phyloP scores from a whole-genome alignment of 345 rosid species.

The Pistacia atlantica region DNA sequence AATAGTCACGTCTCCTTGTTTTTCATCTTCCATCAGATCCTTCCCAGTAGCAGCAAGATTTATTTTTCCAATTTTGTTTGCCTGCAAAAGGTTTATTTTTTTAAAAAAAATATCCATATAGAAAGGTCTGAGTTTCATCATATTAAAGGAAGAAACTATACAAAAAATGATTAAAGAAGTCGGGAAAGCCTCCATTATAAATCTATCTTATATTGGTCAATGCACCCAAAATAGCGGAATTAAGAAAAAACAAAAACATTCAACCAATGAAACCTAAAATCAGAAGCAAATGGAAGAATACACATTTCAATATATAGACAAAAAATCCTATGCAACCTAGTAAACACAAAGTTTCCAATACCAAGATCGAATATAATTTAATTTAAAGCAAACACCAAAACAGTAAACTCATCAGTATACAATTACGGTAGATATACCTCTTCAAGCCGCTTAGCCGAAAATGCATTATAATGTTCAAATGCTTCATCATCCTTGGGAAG shows the following conservation, averaged over 20 bases:
- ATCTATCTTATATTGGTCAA: conserved; percentile 9
- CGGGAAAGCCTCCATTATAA: conserved; percentile 5
- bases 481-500: conserved; percentile 92
- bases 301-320: not conserved
- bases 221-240: not conserved
- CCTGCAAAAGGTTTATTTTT: conserved; percentile 44
- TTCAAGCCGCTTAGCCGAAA: conserved; percentile 78
- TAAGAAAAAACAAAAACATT: not conserved
- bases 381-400: not conserved
- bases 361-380: not conserved
- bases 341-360: not conserved
- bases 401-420: not conserved
- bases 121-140: not conserved
- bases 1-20: conserved; percentile 89
- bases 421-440: conserved; percentile 53
- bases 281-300: not conserved
- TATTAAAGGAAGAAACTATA: not conserved
- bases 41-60: conserved; percentile 99
- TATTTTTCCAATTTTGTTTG: conserved; percentile 95
- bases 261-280: not conserved
- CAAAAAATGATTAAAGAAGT: not conserved
- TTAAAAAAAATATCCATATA: not conserved
- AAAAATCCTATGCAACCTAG: not conserved
- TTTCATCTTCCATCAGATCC: conserved; percentile 99
- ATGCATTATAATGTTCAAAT: conserved; percentile 72